These are phyloP conservation scores for Allomyces javanicus DNA, from an alignment of 192 early-diverging fungal genomes.

Conservation along the genomic window DNA sequence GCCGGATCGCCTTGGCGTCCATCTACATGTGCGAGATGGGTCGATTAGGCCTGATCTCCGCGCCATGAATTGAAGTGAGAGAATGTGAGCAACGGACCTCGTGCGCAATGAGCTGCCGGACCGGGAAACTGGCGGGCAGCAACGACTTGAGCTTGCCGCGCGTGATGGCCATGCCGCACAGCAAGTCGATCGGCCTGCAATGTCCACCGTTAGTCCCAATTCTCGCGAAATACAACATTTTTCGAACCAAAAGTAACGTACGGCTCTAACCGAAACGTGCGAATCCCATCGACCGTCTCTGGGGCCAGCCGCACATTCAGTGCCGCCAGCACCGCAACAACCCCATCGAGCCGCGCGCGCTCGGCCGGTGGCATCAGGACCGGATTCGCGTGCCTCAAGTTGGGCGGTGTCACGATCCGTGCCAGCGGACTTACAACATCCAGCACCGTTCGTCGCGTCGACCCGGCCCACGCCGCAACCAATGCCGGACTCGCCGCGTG, in stretches of 20 bases:
- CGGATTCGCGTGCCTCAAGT: background rate
- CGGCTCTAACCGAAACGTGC: background rate
- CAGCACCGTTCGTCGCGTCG: background rate
- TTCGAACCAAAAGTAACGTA: background rate
- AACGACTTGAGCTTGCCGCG: constrained; percentile 11
- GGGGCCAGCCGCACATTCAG: constrained; percentile 19
- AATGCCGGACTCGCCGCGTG: background rate
- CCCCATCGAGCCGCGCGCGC: background rate
- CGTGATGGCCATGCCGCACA: background rate
- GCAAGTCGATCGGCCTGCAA: constrained; percentile 10
- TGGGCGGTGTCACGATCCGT: background rate
- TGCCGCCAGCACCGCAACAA: constrained; percentile 1
- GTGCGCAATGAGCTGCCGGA: constrained; percentile 60
- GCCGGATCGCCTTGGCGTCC: constrained; percentile 22
- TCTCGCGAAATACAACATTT: background rate
- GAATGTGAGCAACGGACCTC: constrained; percentile 29
- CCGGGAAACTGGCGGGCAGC: constrained; percentile 45
- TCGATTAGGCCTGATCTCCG: constrained; percentile 1
- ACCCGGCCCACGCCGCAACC: background rate
- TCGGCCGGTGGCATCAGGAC: background rate
- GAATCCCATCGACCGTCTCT: constrained; percentile 3
- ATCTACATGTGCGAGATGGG: constrained; percentile 14
- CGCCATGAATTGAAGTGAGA: background rate
- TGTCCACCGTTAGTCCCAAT: background rate
- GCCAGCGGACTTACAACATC: background rate